phyloP scores from a whole-genome alignment of 2,329 filamentous ascomycete genomes.

The Metarhizium humberi region DNA sequence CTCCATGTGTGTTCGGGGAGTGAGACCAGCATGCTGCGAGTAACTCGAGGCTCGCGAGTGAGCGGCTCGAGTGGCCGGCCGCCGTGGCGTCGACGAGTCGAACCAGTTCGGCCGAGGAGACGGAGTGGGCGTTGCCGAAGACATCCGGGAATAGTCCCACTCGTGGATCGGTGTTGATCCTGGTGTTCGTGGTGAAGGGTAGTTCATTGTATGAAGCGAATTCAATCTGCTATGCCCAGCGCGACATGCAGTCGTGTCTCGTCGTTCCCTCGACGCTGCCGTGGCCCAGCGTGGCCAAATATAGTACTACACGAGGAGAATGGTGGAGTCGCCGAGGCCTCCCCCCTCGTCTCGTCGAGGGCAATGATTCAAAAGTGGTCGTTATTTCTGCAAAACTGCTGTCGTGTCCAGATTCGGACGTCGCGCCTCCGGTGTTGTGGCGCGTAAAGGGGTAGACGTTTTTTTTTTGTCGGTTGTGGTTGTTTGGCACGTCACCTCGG shows the following conservation, averaged over 20 bases:
- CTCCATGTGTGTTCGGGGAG: slow-evolving; percentile 39
- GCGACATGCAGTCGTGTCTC: slow-evolving; percentile 17
- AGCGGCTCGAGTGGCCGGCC: slow-evolving; percentile 43
- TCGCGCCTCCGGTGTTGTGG: too few species aligned
- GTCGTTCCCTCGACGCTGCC: background rate
- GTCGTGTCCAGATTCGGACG: background rate
- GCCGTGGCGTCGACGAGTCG: slow-evolving; percentile 38
- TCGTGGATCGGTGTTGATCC: slow-evolving; percentile 40
- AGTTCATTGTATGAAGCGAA: slow-evolving; percentile 25
- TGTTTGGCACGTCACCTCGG: slow-evolving; percentile 44
- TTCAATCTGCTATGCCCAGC: slow-evolving; percentile 24
- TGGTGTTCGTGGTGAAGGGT: slow-evolving; percentile 29
- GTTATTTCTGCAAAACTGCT: background rate
- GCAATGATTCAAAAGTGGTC: background rate
- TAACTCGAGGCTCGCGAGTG: slow-evolving; percentile 29
- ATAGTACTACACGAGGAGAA: slow-evolving; percentile 1
- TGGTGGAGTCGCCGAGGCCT: background rate
- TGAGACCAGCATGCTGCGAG: slow-evolving; percentile 25
- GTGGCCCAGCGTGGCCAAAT: slow-evolving; percentile 8
- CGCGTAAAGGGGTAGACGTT: too few species aligned
- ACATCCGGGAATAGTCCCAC: slow-evolving; percentile 43
- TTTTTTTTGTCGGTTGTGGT: too few species aligned
- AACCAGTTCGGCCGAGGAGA: slow-evolving; percentile 45
- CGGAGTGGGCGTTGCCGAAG: slow-evolving; percentile 47
- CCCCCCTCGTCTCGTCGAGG: background rate